Evolutionary conservation across 768 basidiomycete species (phyloP).

Genomic region (Dioszegia crocea): DNA sequence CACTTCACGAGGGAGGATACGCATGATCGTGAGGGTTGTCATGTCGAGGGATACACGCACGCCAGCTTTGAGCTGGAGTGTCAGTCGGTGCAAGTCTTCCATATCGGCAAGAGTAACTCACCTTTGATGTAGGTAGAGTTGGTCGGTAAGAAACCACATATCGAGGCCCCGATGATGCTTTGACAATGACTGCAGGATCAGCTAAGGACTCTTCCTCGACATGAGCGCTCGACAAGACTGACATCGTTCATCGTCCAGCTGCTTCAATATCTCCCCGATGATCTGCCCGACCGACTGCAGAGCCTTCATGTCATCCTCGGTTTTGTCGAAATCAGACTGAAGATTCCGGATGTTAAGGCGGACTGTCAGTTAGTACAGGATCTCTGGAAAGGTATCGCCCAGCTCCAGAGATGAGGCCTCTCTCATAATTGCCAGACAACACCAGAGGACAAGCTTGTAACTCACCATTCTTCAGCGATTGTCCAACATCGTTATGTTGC

Average conservation of each 20-base stretch:
- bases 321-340: slow-evolving; percentile 85
- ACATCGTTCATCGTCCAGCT: slow-evolving; percentile 97
- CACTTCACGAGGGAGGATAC: slow-evolving; percentile 92
- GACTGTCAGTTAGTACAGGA: slow-evolving; percentile 56
- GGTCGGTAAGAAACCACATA: slow-evolving; percentile 98
- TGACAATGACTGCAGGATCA: slow-evolving; percentile 75
- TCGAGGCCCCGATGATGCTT: slow-evolving; percentile 94
- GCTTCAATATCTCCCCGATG: slow-evolving; percentile 98
- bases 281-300: slow-evolving; percentile 98
- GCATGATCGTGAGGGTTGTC: slow-evolving; percentile 99
- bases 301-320: slow-evolving; percentile 98
- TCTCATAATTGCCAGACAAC: too few species aligned
- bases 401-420: too few species aligned
- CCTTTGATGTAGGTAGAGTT: slow-evolving; percentile 69
- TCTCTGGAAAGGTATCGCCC: too few species aligned
- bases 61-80: slow-evolving; percentile 75
- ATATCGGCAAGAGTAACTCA: slow-evolving; percentile 15
- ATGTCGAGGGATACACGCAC: slow-evolving; percentile 97
- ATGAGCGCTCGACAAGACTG: slow-evolving; percentile 40
- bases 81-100: slow-evolving; percentile 10
- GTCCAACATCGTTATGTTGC: slow-evolving; percentile 78
- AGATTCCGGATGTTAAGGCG: slow-evolving; percentile 85
- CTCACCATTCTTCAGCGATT: slow-evolving; percentile 85
- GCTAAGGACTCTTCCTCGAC: not conserved
- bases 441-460: slow-evolving; percentile 15